Evolutionary conservation across 805 yeast species (phyloP).

Genomic region (Spathaspora gorwiae): DNA sequence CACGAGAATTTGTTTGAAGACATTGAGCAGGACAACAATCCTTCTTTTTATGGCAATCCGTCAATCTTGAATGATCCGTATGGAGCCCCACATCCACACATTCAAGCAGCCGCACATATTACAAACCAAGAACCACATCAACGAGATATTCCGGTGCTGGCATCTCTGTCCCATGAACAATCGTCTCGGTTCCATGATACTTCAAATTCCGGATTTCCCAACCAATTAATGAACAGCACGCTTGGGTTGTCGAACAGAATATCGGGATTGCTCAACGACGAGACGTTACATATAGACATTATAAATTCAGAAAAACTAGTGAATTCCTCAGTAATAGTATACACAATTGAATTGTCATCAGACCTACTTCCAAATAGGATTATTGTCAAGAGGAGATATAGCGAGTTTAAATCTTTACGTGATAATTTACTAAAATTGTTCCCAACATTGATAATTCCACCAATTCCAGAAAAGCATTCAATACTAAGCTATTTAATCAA

Average conservation of each 20-base stretch:
- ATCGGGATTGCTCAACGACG: constrained; percentile 22
- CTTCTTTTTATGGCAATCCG: constrained; percentile 36
- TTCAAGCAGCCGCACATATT: no score
- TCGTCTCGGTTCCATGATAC: neutral
- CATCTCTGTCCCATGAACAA: neutral
- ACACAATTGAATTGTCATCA: constrained; percentile 26
- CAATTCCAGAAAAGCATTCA: constrained; percentile 46
- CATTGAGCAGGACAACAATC: constrained; percentile 43
- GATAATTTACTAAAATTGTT: constrained; percentile 33
- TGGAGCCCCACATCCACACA: constrained; percentile 8
- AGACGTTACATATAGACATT: constrained; percentile 25
- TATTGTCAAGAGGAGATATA: constrained; percentile 38
- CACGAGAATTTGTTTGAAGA: constrained; percentile 25
- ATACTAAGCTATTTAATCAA: constrained; percentile 38
- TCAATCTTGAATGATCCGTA: constrained; percentile 25
- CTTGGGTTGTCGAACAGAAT: constrained; percentile 28
- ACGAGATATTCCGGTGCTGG: neutral
- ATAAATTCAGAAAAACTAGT: constrained; percentile 31
- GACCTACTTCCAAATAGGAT: constrained; percentile 10
- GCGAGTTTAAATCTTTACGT: constrained; percentile 41
- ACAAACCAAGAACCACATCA: neutral
- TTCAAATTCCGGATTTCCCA: constrained; percentile 5
- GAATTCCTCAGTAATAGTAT: constrained; percentile 34
- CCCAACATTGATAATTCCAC: constrained; percentile 39
- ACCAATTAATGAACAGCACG: constrained; percentile 25